Base-by-base conservation (phyloP, 2,329 filamentous ascomycete genomes). In the Fusarium palustre region DNA sequence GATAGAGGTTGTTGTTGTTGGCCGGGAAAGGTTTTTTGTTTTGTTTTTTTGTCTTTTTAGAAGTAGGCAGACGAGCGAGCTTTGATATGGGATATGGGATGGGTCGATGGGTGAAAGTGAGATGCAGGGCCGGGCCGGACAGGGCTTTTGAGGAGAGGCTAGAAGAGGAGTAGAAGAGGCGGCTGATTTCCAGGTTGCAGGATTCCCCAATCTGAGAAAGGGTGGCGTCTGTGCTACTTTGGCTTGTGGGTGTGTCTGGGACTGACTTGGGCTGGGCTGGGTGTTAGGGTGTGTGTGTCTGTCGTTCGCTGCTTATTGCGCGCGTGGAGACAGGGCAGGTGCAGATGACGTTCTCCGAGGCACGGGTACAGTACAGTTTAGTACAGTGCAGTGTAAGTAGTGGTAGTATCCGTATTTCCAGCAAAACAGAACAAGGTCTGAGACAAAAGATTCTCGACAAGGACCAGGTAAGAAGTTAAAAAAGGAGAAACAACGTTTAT, bases 321-420 rank as follows among this genome's bases (percentile, higher is more conserved):
- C 46, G 58, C 68, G 68, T 61, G 57, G 55, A 54, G 55, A 68
- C 41, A 34, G 8, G n/a, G 7, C 46, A 18, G 63, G 49, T 75
- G 64, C 68, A 76, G 70, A 76, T 75, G 74, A 76, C 73, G 74
- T 69, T 70, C 74, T 59, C 49, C 53, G 42, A 64, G 60, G 59
- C 64, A 66, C 64, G 68, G 57, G 68, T 63, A 48, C 58, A 45
- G 59, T 63, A 56, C 39, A 36, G 38, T 60, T 33, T 20, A 41
- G 42, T 34, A 63, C 60, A 34, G 53, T 56, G 25, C 8, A 39
- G 31, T 47, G 31, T 8, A 28, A 45, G 41, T 12, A n/a, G 16
- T 13, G 28, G 52, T 50, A 42, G 30, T 48, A 38, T 38, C 34
- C 34, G 18, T 38, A 39, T 39, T 39, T 25, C 34, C 24, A 39